These are phyloP conservation scores for Simplicillium sp. DNA, from an alignment of 2,329 filamentous ascomycete species.

Conservation along the genomic window DNA sequence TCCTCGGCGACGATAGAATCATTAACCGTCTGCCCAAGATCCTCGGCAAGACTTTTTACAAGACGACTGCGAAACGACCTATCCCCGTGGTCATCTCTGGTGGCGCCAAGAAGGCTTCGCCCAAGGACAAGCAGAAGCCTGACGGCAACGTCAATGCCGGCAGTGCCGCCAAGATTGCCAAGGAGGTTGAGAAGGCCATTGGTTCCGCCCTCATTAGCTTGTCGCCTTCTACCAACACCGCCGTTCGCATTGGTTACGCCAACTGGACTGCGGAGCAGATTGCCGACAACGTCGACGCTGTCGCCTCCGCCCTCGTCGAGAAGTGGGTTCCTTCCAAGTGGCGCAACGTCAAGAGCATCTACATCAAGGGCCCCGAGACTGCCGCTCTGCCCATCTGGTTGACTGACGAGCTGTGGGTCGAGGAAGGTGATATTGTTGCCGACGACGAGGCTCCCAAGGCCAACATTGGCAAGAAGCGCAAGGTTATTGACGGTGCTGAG, in stretches of 20 bases:
- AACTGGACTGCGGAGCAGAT: slow-evolving; percentile 67
- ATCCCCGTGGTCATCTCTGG: slow-evolving; percentile 68
- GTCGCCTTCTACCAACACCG: slow-evolving; percentile 67
- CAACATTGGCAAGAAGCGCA: slow-evolving; percentile 58
- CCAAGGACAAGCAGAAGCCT: slow-evolving; percentile 44
- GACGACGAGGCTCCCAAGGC: slow-evolving; percentile 44
- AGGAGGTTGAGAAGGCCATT: slow-evolving; percentile 72
- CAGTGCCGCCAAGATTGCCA: slow-evolving; percentile 58
- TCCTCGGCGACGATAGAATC: slow-evolving; percentile 86
- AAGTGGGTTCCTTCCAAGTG: slow-evolving; percentile 80
- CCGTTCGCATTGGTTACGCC: slow-evolving; percentile 70
- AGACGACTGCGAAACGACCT: slow-evolving; percentile 71
- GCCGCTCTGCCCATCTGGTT: slow-evolving; percentile 90
- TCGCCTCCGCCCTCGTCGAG: slow-evolving; percentile 59
- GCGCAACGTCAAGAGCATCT: slow-evolving; percentile 74
- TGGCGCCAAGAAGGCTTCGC: slow-evolving; percentile 50
- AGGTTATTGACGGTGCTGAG: slow-evolving; percentile 29
- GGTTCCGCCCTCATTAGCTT: slow-evolving; percentile 72
- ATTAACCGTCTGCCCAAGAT: slow-evolving; percentile 61
- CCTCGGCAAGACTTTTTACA: slow-evolving; percentile 91
- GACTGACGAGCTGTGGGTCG: slow-evolving; percentile 83
- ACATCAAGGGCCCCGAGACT: slow-evolving; percentile 86
- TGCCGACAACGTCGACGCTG: slow-evolving; percentile 69
- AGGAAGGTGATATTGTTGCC: slow-evolving; percentile 65
- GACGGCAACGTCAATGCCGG: slow-evolving; percentile 33